phyloP scores from a whole-genome alignment of 2,329 filamentous ascomycete species.

The Monascus ruber region DNA sequence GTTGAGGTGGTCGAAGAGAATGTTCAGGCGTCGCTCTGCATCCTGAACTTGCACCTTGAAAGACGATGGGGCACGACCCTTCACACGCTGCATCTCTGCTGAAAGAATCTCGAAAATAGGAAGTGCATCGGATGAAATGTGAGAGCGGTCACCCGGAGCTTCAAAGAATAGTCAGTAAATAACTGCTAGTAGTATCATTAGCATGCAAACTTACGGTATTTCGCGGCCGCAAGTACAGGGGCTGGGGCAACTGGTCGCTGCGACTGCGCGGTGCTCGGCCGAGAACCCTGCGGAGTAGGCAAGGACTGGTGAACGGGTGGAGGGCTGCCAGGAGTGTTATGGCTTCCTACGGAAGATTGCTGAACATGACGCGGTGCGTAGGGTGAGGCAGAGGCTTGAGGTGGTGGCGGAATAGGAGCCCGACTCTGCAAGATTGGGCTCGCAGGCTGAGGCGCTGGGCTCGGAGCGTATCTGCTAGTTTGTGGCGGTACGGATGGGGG shows the following conservation, averaged over 20 bases:
- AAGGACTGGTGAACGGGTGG: conserved; percentile 27
- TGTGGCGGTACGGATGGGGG: conserved; percentile 61
- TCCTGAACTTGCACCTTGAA: conserved; percentile 86
- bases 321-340: conserved; percentile 37
- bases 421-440: conserved; percentile 34
- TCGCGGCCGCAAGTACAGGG: conserved; percentile 40
- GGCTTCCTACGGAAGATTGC: conserved; percentile 27
- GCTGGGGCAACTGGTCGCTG: conserved; percentile 31
- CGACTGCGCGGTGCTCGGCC: conserved; percentile 40
- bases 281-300: conserved; percentile 26
- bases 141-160: conserved; percentile 69
- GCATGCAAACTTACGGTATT: conserved; percentile 49
- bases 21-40: conserved; percentile 80
- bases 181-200: not conserved
- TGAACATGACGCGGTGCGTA: conserved; percentile 47
- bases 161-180: conserved; percentile 6
- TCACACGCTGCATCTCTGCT: conserved; percentile 79
- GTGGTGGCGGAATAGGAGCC: conserved; percentile 40
- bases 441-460: conserved; percentile 46
- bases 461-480: conserved; percentile 63
- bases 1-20: conserved; percentile 95
- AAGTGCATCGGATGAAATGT: conserved; percentile 68
- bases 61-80: conserved; percentile 69
- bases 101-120: conserved; percentile 71
- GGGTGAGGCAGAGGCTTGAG: conserved; percentile 32